phyloP scores from a whole-genome alignment of 2,329 filamentous ascomycete genomes.

The Cytospora piceicola region DNA sequence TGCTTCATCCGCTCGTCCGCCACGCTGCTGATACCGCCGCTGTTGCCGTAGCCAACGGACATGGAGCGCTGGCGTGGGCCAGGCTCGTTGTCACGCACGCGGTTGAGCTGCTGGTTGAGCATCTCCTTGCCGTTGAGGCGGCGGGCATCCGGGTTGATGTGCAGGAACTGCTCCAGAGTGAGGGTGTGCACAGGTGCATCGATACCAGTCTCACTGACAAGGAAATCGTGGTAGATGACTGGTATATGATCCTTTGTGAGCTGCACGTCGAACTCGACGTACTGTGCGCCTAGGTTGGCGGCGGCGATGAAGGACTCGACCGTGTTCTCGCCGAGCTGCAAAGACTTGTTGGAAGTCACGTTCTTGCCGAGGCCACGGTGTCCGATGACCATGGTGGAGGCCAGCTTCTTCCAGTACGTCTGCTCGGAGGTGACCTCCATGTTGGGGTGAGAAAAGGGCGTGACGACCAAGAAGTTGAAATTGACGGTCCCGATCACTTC shows the following conservation, averaged over 20 bases:
- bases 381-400: constrained; percentile 80
- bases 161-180: constrained; percentile 92
- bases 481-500: constrained; percentile 94
- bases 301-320: constrained; percentile 95
- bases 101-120: constrained; percentile 38
- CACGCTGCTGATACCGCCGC: constrained; percentile 39
- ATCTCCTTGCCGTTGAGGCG: constrained; percentile 47
- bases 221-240: constrained; percentile 97
- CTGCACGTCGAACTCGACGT: constrained; percentile 85
- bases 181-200: constrained; percentile 95
- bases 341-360: constrained; percentile 75
- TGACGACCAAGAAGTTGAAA: constrained; percentile 96
- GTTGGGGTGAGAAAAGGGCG: constrained; percentile 89
- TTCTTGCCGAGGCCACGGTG: constrained; percentile 88
- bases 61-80: constrained; percentile 53
- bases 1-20: constrained; percentile 91
- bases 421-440: constrained; percentile 89
- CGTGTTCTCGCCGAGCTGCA: constrained; percentile 96
- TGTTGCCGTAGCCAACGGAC: constrained; percentile 57
- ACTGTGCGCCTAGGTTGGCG: constrained; percentile 83
- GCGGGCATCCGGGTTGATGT: constrained; percentile 69
- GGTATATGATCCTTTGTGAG: constrained; percentile 98
- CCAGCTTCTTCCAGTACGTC: constrained; percentile 95
- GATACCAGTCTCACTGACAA: constrained; percentile 96
- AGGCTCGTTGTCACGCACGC: constrained; percentile 37